Evolutionary conservation across 139 green algal genomes (phyloP).

Genomic region (Bryopsis sp.): DNA sequence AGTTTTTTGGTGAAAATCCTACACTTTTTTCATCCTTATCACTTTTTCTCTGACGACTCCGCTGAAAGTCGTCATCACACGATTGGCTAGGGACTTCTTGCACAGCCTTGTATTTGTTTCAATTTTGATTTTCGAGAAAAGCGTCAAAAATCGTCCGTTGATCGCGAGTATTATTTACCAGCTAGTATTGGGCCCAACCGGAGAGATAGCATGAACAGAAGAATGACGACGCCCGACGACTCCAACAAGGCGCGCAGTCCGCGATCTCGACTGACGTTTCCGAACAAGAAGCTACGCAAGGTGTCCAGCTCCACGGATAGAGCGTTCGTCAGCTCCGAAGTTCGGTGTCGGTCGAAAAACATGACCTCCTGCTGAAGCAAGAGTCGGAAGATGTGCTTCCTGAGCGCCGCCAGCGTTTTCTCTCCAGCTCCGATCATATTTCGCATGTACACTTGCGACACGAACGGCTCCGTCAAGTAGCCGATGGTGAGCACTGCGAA

Average conservation of each 20-base stretch:
- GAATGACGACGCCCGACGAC: constrained; percentile 47
- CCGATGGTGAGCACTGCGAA: constrained; percentile 45
- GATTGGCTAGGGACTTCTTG: no score
- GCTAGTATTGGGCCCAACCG: constrained; percentile 66
- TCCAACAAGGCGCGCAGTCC: constrained; percentile 66
- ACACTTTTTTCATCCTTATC: no score
- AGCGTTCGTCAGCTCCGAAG: constrained; percentile 59
- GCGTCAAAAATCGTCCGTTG: no score
- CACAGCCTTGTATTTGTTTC: no score
- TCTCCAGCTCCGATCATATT: constrained; percentile 59
- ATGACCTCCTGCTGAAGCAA: constrained; percentile 25
- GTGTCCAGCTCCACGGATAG: constrained; percentile 73
- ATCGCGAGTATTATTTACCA: constrained; percentile 14
- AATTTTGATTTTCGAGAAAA: no score
- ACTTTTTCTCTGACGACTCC: no score
- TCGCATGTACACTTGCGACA: constrained; percentile 75
- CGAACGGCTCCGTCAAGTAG: constrained; percentile 75
- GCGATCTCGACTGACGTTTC: constrained; percentile 64
- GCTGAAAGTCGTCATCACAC: no score
- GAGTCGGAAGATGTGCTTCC: not conserved
- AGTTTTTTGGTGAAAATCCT: no score
- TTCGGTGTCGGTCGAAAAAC: constrained; percentile 48
- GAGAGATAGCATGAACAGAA: constrained; percentile 71
- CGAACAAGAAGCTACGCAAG: constrained; percentile 72
- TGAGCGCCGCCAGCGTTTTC: constrained; percentile 38